phyloP scores from a whole-genome alignment of 768 basidiomycete species.

The Terana coerulea region DNA sequence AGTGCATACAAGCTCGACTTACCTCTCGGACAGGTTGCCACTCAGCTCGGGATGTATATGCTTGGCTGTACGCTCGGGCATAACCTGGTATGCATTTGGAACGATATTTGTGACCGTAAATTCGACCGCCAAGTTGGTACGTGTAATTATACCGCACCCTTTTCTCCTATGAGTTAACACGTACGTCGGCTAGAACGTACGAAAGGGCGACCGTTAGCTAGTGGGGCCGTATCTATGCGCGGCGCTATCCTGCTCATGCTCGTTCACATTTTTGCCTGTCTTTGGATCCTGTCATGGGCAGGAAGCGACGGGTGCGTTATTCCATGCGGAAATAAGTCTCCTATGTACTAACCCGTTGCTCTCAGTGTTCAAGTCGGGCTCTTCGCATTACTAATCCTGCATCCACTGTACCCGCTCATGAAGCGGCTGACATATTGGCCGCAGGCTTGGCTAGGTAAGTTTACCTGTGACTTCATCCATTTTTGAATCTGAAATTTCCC shows the following conservation, averaged over 20 bases:
- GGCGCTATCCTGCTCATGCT: constrained; percentile 25
- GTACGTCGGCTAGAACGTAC: constrained; percentile 26
- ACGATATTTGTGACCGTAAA: constrained; percentile 24
- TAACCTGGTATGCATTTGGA: constrained; percentile 19
- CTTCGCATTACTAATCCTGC: constrained; percentile 10
- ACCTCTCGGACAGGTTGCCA: constrained; percentile 2
- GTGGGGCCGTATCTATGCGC: constrained; percentile 27
- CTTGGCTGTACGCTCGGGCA: constrained; percentile 16
- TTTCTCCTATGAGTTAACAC: neutral
- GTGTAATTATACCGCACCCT: constrained; percentile 6
- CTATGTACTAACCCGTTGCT: neutral
- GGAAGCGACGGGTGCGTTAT: constrained; percentile 16
- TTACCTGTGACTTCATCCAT: neutral
- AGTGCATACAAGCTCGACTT: constrained; percentile 8
- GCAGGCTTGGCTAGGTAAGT: constrained; percentile 52
- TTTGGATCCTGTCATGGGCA: constrained; percentile 10
- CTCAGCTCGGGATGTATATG: constrained; percentile 4
- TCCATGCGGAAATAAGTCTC: neutral
- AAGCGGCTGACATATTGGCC: constrained; percentile 58
- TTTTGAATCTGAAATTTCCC: neutral
- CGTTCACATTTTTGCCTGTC: constrained; percentile 11
- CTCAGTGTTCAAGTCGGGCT: neutral
- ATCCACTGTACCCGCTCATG: constrained; percentile 41
- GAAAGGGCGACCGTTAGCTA: constrained; percentile 29
- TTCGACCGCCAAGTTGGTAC: constrained; percentile 34